Evolutionary conservation across 2,329 filamentous ascomycete species (phyloP).

Genomic region (Fusarium vanettenii): DNA sequence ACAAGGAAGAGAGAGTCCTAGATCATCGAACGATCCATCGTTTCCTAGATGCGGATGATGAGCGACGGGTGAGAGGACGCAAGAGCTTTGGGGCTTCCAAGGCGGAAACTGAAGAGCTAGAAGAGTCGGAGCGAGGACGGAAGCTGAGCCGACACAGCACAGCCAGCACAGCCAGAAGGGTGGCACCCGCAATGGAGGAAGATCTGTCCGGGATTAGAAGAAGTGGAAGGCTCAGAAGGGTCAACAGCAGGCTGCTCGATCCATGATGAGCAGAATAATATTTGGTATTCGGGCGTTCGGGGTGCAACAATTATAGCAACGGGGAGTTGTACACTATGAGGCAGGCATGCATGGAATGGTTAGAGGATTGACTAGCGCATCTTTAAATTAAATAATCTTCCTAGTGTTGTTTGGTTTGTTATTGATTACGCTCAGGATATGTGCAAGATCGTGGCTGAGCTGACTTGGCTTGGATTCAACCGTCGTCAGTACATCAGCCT

Average conservation of each 20-base stretch:
- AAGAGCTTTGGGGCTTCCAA: slow-evolving; percentile 47
- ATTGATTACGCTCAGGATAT: background rate
- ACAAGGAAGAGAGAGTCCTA: slow-evolving; percentile 77
- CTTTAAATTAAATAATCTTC: background rate
- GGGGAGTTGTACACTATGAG: slow-evolving; percentile 15
- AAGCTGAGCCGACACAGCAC: slow-evolving; percentile 32
- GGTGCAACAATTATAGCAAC: slow-evolving; percentile 8
- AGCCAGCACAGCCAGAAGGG: slow-evolving; percentile 11
- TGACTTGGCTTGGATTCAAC: background rate
- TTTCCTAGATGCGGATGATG: slow-evolving; percentile 79
- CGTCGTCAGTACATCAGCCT: background rate
- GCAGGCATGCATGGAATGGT: background rate
- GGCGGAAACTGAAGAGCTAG: slow-evolving; percentile 42
- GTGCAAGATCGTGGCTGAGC: background rate
- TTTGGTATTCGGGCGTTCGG: slow-evolving; percentile 8
- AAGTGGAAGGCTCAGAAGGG: slow-evolving; percentile 50
- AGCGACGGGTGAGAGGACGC: slow-evolving; percentile 64
- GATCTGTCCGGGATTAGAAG: slow-evolving; percentile 44
- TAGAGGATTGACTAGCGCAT: slow-evolving; percentile 7
- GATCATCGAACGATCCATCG: slow-evolving; percentile 91
- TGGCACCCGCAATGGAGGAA: slow-evolving; percentile 21
- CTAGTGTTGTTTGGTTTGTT: background rate
- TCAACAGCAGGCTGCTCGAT: slow-evolving; percentile 48
- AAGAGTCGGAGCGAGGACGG: slow-evolving; percentile 41
- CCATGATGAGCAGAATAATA: slow-evolving; percentile 21